Conservation (phyloP, 805 yeast species). For the Wickerhamomyces mucosus region DNA sequence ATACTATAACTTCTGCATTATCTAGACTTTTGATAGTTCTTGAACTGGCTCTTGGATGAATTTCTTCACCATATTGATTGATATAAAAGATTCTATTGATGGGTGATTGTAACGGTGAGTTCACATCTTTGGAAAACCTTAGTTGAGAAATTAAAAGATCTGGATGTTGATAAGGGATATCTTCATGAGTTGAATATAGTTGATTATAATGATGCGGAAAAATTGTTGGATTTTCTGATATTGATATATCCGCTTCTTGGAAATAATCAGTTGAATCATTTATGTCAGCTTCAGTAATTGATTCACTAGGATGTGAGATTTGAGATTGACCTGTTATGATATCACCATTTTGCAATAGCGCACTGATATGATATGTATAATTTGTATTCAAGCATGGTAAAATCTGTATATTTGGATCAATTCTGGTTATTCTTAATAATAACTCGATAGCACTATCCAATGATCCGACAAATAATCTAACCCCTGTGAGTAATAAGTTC, state of each 20-base stretch:
- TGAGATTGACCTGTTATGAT: constrained; percentile 87
- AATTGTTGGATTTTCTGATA: constrained; percentile 7
- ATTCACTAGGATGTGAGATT: constrained; percentile 71
- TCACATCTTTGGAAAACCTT: constrained; percentile 52
- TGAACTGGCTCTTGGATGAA: constrained; percentile 62
- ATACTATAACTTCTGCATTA: constrained; percentile 47
- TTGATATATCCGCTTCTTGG: constrained; percentile 7
- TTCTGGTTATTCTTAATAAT: constrained; percentile 51
- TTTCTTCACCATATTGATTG: constrained; percentile 82
- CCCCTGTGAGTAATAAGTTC: constrained; percentile 74
- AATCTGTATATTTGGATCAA: constrained; percentile 44
- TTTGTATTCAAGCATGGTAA: constrained; percentile 80
- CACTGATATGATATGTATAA: constrained; percentile 81
- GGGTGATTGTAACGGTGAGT: constrained; percentile 62
- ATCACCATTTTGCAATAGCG: constrained; percentile 56
- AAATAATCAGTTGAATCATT: background rate
- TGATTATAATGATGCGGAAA: constrained; percentile 1
- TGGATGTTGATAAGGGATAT: constrained; percentile 70
- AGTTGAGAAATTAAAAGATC: constrained; percentile 67
- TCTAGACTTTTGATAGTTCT: constrained; percentile 45
- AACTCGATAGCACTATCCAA: constrained; percentile 78
- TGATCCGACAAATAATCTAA: constrained; percentile 73
- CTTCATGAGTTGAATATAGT: constrained; percentile 27
- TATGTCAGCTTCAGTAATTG: background rate
- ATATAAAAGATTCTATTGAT: constrained; percentile 67